These are phyloP conservation scores for Leptographium lundbergii DNA, from an alignment of 2,329 filamentous ascomycete species.

Conservation along the genomic window DNA sequence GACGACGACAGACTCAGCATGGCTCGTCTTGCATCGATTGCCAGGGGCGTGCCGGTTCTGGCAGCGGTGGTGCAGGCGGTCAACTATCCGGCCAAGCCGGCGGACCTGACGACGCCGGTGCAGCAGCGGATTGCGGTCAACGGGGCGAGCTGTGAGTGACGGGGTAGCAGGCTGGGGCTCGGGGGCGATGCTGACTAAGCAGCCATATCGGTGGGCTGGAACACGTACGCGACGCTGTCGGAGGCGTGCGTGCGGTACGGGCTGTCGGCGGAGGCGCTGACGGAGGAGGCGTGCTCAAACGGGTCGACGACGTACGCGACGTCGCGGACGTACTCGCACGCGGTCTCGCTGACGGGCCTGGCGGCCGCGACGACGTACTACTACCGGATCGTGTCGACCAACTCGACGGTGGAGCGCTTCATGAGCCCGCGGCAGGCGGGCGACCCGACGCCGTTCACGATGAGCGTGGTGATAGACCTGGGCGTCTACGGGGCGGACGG, in stretches of 20 bases:
- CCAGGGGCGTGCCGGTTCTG: conserved; percentile 8
- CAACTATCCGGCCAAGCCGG: conserved; percentile 31
- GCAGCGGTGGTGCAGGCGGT: conserved; percentile 7
- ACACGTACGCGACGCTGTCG: conserved; percentile 35
- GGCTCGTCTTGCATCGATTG: conserved; percentile 2
- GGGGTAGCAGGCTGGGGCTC: too few species aligned
- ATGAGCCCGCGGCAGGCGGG: conserved; percentile 39
- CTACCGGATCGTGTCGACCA: conserved; percentile 45
- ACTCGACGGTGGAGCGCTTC: conserved; percentile 41
- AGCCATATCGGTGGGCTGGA: conserved; percentile 44
- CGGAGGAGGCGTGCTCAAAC: conserved; percentile 28
- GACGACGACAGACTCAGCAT: conserved; percentile 2
- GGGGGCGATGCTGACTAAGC: neutral
- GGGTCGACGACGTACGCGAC: conserved; percentile 32
- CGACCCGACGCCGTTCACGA: conserved; percentile 39
- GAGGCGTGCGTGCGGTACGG: conserved; percentile 40
- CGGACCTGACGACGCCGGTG: conserved; percentile 37
- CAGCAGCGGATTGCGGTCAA: conserved; percentile 41
- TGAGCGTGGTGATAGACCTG: conserved; percentile 40
- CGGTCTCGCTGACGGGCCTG: conserved; percentile 31
- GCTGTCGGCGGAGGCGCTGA: conserved; percentile 25
- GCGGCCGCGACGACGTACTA: conserved; percentile 43
- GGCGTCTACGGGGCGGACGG: conserved; percentile 41
- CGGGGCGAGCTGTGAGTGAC: conserved; percentile 30
- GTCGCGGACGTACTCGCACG: conserved; percentile 41